A percentile compares a stretch with the other conserved stretches of the same genome.
Evolutionary conservation across 1,284 basidiomycete species (phyloP).

Genomic region (Mixia osmundae): DNA sequence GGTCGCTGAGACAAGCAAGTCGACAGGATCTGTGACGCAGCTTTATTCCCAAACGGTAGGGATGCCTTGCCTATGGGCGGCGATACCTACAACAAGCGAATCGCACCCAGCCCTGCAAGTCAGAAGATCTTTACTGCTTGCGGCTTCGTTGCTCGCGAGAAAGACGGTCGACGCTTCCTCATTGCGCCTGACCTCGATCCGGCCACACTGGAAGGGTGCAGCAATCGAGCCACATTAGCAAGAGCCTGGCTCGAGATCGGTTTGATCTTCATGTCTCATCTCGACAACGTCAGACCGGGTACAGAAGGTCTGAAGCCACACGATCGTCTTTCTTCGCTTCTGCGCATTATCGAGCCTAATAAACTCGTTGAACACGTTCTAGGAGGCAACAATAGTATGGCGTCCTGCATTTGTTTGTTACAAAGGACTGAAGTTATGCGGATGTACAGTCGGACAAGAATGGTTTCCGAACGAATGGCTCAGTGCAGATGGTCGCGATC

Average conservation of each 20-base stretch:
- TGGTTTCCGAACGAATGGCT: constrained; percentile 4
- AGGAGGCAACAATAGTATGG: background rate
- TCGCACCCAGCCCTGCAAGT: background rate
- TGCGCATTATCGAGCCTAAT: background rate
- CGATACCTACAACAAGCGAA: background rate
- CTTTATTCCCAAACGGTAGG: too few species aligned
- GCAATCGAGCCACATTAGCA: background rate
- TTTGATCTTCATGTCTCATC: background rate
- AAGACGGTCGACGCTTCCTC: background rate
- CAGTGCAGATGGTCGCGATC: constrained; percentile 7
- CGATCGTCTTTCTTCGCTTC: background rate
- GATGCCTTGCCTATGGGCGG: too few species aligned
- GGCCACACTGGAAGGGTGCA: background rate
- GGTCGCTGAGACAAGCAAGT: too few species aligned
- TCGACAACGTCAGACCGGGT: too few species aligned
- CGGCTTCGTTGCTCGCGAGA: background rate
- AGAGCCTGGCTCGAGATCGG: constrained; percentile 1
- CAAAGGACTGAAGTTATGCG: background rate
- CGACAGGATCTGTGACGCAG: too few species aligned
- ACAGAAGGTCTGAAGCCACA: background rate
- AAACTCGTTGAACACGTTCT: background rate
- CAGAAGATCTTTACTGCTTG: background rate
- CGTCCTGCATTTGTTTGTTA: background rate
- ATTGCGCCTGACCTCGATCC: background rate
- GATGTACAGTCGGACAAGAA: constrained; percentile 4